Evolutionary conservation across 1,284 basidiomycete species (phyloP), one percentile per base, ranked within the genome.

Genomic region (Boletus mariae): DNA sequence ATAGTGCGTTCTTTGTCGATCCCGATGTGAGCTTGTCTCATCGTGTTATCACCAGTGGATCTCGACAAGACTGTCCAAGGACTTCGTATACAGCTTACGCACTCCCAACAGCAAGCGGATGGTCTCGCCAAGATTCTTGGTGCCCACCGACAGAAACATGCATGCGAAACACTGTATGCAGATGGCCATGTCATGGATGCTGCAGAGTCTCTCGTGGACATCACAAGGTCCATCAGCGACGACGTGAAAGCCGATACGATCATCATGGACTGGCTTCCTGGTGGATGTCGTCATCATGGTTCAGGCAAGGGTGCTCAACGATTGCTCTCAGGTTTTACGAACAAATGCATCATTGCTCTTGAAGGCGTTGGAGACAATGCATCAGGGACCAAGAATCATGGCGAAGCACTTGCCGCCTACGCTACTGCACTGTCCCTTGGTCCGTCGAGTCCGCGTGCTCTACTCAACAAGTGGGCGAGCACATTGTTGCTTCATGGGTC

Each of bases 1-100:
- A 42, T 51, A 59, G 17, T 52, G 50, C 13, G 49, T 77, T 65
- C 66, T 13, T 34, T 34, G 11, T 34, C 6, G 11, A 34, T 34
- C 32, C 13, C 32, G 13, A 34, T 3, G 5, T 34, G 32, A 15
- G 32, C 32, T 34, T 15, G 11, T 12, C 12, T 15, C 3, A 34
- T 15, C 13, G 5, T 15, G 13, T 13, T 12, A 15, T 34, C 6
- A 10, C 28, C 28, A 35, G 34, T 15, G 13, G 15, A 35, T 35
- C 34, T 35, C 15, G 34, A 35, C 15, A 15, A n/a, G 15, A n/a
- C 15, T 2, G 15, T 35, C 13, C 6, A 35, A n/a, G 13, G n/a
- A 35, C 15, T 35, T 7, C 34, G 34, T 5, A 6, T 7, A 15
- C 34, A n/a, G 3, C 34, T 35, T 15, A 35, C 34, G 0, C 13